Conservation (phyloP, 202 grass and related monocot species). For the Schoenoplectus tabernaemontani region DNA sequence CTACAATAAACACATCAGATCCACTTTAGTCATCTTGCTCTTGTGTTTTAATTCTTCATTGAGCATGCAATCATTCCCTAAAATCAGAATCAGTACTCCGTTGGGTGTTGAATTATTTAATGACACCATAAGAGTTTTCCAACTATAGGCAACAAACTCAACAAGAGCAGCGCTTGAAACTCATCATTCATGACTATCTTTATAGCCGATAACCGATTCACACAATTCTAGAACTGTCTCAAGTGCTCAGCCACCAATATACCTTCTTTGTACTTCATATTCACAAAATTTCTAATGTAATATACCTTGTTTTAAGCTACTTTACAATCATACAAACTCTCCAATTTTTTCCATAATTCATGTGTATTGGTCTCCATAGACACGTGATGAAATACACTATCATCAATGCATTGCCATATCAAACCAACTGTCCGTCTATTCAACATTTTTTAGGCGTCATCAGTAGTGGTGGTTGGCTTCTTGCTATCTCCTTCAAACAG, state of each 20-base stretch:
- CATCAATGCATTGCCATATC: conserved; percentile 1
- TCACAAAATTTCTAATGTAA: too few species aligned
- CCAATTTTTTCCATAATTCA: not conserved
- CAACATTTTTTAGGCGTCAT: not conserved
- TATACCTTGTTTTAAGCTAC: too few species aligned
- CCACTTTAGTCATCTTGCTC: not conserved
- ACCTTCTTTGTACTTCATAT: too few species aligned
- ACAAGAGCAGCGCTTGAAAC: not conserved
- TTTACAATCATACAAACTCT: too few species aligned
- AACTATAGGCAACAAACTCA: not conserved
- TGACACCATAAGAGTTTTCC: conserved; percentile 12
- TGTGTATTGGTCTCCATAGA: not conserved
- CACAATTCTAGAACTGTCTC: too few species aligned
- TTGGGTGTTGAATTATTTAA: not conserved
- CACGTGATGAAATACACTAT: conserved; percentile 19
- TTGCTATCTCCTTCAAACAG: not conserved
- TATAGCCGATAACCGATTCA: too few species aligned
- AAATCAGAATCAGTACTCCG: not conserved
- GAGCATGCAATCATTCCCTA: not conserved
- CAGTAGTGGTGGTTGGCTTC: not conserved
- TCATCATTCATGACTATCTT: too few species aligned
- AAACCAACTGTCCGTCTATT: not conserved
- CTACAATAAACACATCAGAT: not conserved
- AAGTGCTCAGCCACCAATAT: too few species aligned
- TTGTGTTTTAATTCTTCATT: conserved; percentile 3